Evolutionary conservation across 2,329 filamentous ascomycete species (phyloP).

Genomic region (Colletotrichum tropicale): DNA sequence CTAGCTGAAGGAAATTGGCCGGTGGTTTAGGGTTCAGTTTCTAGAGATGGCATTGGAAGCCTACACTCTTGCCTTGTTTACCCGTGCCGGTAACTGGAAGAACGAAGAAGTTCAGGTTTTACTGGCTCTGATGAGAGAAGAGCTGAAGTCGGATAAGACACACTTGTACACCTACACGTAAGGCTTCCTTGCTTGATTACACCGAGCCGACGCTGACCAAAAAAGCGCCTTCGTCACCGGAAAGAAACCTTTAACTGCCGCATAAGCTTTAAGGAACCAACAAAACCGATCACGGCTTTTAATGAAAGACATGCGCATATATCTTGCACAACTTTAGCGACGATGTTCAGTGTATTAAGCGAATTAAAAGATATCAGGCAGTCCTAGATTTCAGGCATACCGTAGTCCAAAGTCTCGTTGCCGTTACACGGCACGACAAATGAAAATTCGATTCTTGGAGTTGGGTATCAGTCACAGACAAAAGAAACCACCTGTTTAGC

Average conservation of each 20-base stretch:
- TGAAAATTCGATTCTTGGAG: background rate
- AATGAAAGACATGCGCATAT: too few relatives aligned
- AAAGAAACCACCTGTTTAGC: background rate
- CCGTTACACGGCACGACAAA: fast-evolving
- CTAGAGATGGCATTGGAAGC: slow-evolving; percentile 23
- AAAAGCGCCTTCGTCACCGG: background rate
- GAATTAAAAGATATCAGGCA: background rate
- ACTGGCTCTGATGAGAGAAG: slow-evolving; percentile 24
- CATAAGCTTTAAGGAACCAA: background rate
- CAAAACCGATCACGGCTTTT: background rate
- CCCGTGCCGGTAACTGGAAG: slow-evolving; percentile 22
- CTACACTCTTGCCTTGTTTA: slow-evolving; percentile 26
- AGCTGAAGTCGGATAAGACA: slow-evolving; percentile 27
- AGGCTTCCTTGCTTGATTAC: background rate
- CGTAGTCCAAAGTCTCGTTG: background rate
- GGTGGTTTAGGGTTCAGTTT: slow-evolving; percentile 26
- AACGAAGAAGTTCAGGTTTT: slow-evolving; percentile 27
- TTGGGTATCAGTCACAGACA: background rate
- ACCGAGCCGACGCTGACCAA: background rate
- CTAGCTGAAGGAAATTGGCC: slow-evolving; percentile 43
- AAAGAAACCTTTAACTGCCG: background rate
- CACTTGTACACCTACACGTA: slow-evolving; percentile 27
- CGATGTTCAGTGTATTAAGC: too few relatives aligned
- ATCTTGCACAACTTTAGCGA: background rate
- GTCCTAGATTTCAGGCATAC: background rate